Base-by-base conservation (phyloP, 2,329 filamentous ascomycete species). In the Alternaria dauci region DNA sequence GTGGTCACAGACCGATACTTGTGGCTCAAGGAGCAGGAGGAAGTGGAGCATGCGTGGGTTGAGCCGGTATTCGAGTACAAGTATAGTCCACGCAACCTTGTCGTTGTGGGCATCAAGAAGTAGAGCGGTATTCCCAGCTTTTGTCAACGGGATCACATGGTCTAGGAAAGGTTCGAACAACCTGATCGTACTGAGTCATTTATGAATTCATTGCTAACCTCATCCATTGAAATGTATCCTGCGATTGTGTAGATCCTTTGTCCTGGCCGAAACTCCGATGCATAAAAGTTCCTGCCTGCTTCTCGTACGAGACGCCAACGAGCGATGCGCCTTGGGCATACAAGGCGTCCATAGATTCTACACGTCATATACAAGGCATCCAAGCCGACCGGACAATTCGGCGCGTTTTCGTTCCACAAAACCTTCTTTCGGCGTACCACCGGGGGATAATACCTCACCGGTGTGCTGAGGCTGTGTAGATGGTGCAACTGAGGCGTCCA, bases 1-100 rank as follows among this genome's bases (percentile, higher is more conserved):
- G 94, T 99, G 71, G 93, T 96, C 52, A 88, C 90, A 46, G 95
- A 99, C 82, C 86, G 95, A 46, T 99, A 93, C 91, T 81, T 91
- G 63, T 99, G 90, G 80, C 81, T 99, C 68, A 86, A 83, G 59
- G 94, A 99, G 80, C 91, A 96, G 69, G 72, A 81, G 51, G 86
- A 90, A 42, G 81, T 89, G 7, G 89, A 86, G 66, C 86, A 91
- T 66, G 91, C 89, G 61, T 99, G 95, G 95, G 94, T 97, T 5
- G 93, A 98, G 81, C 85, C 91, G 1, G 93, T 97, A 5, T 98
- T 98, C 81, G 93, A 96, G 68, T 97, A 96, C 78, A 82, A 81
- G 38, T 80, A 91, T 74, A 97, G 93, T 76, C 95, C 95, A 48
- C 85, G 95, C 63, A 98, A 99, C 79, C 78, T 98, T 72, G 94